phyloP scores from a whole-genome alignment of 306 rosid genomes.

The Cyamopsis tetragonoloba region DNA sequence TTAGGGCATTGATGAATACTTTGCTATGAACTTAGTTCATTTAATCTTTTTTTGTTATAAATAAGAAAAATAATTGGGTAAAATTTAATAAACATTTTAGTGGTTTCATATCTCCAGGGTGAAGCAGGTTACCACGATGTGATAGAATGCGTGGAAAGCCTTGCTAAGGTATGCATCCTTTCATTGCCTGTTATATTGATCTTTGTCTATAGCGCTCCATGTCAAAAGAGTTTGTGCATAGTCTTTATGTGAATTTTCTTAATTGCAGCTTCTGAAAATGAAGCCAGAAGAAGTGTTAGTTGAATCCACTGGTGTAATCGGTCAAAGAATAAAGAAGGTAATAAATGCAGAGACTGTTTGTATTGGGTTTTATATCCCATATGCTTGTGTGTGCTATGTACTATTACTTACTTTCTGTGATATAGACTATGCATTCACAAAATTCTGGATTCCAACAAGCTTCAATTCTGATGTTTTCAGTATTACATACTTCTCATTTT shows the following conservation, averaged over 20 bases:
- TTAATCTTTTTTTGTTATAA: neutral
- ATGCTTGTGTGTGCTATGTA: slow-evolving; percentile 10
- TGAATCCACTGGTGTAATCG: slow-evolving; percentile 95
- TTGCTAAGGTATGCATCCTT: slow-evolving; percentile 59
- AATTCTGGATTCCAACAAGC: slow-evolving; percentile 9
- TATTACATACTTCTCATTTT: slow-evolving; percentile 21
- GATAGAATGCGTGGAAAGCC: slow-evolving; percentile 55
- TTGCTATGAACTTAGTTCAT: neutral
- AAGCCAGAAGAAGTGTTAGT: slow-evolving; percentile 69
- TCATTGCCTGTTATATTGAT: neutral
- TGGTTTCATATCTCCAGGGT: slow-evolving; percentile 55
- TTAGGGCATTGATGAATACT: neutral
- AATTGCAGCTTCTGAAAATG: slow-evolving; percentile 59
- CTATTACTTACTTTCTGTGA: neutral
- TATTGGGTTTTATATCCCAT: neutral
- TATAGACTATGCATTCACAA: neutral
- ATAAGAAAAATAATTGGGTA: no score
- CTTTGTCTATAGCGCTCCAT: neutral
- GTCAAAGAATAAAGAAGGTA: slow-evolving; percentile 88
- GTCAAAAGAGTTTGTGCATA: neutral
- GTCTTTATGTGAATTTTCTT: slow-evolving; percentile 13
- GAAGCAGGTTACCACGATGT: slow-evolving; percentile 81
- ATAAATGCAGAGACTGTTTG: slow-evolving; percentile 24
- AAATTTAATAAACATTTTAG: neutral
- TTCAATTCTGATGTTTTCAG: neutral